A percentile compares a stretch with the other conserved stretches of the same genome.
Evolutionary conservation across 805 yeast genomes (phyloP).

Genomic region (Suhomyces prunicola): DNA sequence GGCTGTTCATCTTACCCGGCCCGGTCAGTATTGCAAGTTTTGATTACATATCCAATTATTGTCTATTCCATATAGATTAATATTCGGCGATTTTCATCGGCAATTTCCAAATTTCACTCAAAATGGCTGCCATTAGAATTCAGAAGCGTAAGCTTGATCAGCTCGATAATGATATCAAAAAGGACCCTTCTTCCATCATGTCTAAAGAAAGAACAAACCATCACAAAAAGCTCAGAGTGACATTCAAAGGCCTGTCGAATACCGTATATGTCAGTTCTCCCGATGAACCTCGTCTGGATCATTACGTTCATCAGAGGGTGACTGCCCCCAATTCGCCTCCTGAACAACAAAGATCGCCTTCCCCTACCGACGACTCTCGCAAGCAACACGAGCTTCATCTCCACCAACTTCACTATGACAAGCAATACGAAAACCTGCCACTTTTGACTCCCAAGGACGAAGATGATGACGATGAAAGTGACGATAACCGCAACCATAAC

Average conservation of each 20-base stretch:
- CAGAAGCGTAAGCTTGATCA: slow-evolving; percentile 32
- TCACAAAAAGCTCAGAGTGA: slow-evolving; percentile 22
- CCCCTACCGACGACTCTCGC: slow-evolving; percentile 23
- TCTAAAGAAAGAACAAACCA: slow-evolving; percentile 10
- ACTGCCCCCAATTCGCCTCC: slow-evolving; percentile 12
- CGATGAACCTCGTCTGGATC: slow-evolving; percentile 5
- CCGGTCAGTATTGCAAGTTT: background rate
- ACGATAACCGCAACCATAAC: slow-evolving; percentile 9
- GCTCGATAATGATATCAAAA: slow-evolving; percentile 35
- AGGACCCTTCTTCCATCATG: slow-evolving; percentile 14
- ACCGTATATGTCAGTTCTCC: slow-evolving; percentile 3
- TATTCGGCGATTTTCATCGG: background rate
- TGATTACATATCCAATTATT: background rate
- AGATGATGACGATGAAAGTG: slow-evolving; percentile 28
- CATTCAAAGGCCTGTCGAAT: slow-evolving; percentile 7
- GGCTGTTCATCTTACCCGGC: background rate
- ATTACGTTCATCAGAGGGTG: slow-evolving; percentile 1
- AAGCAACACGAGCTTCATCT: slow-evolving; percentile 14
- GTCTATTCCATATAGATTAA: background rate
- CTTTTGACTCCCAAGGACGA: slow-evolving; percentile 43
- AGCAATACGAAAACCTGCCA: slow-evolving; percentile 31
- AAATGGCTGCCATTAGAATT: slow-evolving; percentile 31
- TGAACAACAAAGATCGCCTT: slow-evolving; percentile 24
- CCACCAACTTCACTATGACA: slow-evolving; percentile 10
- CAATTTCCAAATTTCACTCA: background rate